Percentiles rank a stretch among this genome's conserved stretches.
These are phyloP conservation scores for Nidularia sp. DNA, from an alignment of 768 basidiomycete species.

Conservation along the genomic window DNA sequence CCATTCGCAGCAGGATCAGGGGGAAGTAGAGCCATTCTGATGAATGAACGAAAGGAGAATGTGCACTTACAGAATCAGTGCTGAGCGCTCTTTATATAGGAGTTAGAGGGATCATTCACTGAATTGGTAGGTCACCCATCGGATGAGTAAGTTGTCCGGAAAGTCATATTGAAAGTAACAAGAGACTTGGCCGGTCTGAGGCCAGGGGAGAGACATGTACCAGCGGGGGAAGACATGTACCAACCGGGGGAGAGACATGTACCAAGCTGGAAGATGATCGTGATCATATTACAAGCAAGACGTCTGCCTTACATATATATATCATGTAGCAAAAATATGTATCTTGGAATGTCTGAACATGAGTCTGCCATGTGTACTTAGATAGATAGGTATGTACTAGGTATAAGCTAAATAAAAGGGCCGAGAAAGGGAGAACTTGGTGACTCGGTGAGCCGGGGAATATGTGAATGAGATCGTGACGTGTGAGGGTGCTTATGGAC, in stretches of 20 bases:
- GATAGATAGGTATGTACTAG: conserved; percentile 23
- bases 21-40: conserved; percentile 52
- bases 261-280: conserved; percentile 3
- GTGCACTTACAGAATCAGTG: too few species aligned
- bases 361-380: conserved; percentile 33
- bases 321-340: conserved; percentile 3
- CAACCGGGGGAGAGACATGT: not conserved
- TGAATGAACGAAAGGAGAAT: not conserved
- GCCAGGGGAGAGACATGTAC: not conserved
- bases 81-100: too few species aligned
- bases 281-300: conserved; percentile 2
- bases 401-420: conserved; percentile 38
- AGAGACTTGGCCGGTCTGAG: not conserved
- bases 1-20: conserved; percentile 40
- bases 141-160: not conserved
- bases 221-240: not conserved
- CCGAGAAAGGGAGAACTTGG: conserved; percentile 8
- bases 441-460: not conserved
- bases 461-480: not conserved
- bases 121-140: too few species aligned
- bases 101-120: too few species aligned
- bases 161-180: not conserved
- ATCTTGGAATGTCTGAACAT: conserved; percentile 8
- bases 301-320: not conserved
- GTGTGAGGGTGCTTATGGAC: not conserved